Percentiles rank a stretch among this genome's conserved stretches.
Conservation (phyloP, 306 rosid species). For the Casuarina glauca region DNA sequence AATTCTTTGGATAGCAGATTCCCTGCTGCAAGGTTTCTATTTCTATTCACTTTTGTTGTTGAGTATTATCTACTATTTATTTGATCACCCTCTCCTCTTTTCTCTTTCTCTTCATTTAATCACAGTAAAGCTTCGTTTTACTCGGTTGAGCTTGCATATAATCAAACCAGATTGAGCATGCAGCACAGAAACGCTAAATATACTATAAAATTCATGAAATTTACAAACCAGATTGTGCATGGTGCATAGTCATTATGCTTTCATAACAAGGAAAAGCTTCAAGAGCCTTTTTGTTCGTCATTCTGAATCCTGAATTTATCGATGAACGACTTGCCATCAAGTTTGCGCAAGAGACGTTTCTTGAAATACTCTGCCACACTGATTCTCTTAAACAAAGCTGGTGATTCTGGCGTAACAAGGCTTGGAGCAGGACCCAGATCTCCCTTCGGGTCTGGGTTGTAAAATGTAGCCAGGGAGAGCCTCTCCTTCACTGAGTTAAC, state of each 20-base stretch:
- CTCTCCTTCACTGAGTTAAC: slow-evolving; percentile 50
- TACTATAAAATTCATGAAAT: neutral
- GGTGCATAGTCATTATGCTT: too few relatives aligned
- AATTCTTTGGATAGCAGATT: neutral
- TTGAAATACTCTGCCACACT: slow-evolving; percentile 26
- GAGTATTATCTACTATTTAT: neutral
- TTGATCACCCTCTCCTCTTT: neutral
- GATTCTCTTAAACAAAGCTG: slow-evolving; percentile 31
- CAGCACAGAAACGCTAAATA: neutral
- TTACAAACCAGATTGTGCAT: too few relatives aligned
- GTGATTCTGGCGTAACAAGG: slow-evolving; percentile 24
- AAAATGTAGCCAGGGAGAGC: slow-evolving; percentile 39
- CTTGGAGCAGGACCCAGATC: slow-evolving; percentile 40
- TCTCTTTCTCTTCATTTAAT: neutral
- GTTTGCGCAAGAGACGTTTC: neutral
- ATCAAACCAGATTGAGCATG: neutral
- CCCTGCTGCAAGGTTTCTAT: neutral
- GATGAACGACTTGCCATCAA: neutral
- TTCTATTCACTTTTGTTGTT: neutral
- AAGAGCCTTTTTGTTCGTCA: neutral
- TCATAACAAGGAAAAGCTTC: neutral
- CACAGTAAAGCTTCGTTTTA: neutral
- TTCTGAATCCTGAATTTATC: neutral
- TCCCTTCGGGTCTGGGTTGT: slow-evolving; percentile 23
- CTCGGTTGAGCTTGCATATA: neutral